These are phyloP conservation scores for Thelonectria discophora DNA, from an alignment of 2,329 filamentous ascomycete genomes.

Conservation along the genomic window DNA sequence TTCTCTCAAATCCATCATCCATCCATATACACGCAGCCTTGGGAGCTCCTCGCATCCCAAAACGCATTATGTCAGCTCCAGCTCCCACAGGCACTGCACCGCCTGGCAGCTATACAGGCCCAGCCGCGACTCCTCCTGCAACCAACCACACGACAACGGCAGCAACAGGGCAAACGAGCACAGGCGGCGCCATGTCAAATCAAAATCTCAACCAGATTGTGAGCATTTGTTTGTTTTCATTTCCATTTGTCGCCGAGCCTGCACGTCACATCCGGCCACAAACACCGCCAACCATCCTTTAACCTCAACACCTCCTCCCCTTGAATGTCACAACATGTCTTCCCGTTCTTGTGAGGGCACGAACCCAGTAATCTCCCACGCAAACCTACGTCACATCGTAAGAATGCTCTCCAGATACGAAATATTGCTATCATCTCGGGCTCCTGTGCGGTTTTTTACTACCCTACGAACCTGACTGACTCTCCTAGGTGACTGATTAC, in stretches of 20 bases:
- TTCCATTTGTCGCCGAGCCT: not conserved
- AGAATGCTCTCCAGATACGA: not conserved
- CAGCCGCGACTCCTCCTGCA: slow-evolving; percentile 48
- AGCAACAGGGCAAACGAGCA: slow-evolving; percentile 44
- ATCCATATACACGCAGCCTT: not conserved
- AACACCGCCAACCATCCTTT: not conserved
- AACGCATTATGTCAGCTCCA: slow-evolving; percentile 47
- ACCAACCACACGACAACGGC: slow-evolving; percentile 3
- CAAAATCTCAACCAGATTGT: slow-evolving; percentile 97
- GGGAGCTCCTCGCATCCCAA: slow-evolving; percentile 4
- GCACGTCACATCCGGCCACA: not conserved
- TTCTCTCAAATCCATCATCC: not conserved
- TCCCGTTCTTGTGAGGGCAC: no score
- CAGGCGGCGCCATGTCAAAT: slow-evolving; percentile 69
- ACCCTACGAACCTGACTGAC: slow-evolving; percentile 16
- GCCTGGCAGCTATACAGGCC: slow-evolving; percentile 44
- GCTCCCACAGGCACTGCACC: slow-evolving; percentile 43
- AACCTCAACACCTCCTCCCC: not conserved
- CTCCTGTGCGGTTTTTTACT: not conserved
- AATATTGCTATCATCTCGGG: not conserved
- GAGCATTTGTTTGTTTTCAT: slow-evolving; percentile 53
- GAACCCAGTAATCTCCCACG: no score
- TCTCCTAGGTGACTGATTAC: slow-evolving; percentile 82
- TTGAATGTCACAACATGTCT: not conserved
- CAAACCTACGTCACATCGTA: no score